phyloP scores from a whole-genome alignment of 345 rosid species.

The Alliaria petiolata region DNA sequence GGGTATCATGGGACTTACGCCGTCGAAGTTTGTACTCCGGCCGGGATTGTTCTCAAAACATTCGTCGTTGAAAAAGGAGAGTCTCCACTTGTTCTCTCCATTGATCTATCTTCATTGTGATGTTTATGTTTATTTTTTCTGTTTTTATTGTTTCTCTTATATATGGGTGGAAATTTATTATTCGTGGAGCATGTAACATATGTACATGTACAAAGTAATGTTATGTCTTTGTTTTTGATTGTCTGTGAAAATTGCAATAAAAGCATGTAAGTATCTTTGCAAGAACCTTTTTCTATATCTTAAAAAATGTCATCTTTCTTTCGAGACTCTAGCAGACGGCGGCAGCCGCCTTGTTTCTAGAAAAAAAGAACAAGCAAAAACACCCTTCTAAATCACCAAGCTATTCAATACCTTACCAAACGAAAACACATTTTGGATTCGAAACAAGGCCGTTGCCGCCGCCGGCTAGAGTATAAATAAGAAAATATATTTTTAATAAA shows the following conservation, averaged over 20 bases:
- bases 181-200: background rate
- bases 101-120: conserved; percentile 39
- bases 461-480: too few species aligned
- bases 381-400: too few species aligned
- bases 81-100: conserved; percentile 44
- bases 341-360: too few species aligned
- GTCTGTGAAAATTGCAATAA: background rate
- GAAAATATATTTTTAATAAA: too few species aligned
- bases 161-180: background rate
- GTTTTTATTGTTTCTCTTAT: background rate
- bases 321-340: too few species aligned
- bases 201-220: background rate
- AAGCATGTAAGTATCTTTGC: too few species aligned
- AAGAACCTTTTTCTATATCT: too few species aligned
- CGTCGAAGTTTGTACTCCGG: conserved; percentile 42
- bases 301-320: too few species aligned
- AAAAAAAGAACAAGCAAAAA: too few species aligned
- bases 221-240: background rate
- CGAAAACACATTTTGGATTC: too few species aligned
- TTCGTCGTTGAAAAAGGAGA: conserved; percentile 63
- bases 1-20: conserved; percentile 70
- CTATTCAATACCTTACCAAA: too few species aligned
- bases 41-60: conserved; percentile 44
- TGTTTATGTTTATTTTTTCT: background rate
- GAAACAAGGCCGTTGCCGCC: too few species aligned